Conservation (phyloP, 1,284 basidiomycete genomes). For the Ceratobasidium sp. region DNA sequence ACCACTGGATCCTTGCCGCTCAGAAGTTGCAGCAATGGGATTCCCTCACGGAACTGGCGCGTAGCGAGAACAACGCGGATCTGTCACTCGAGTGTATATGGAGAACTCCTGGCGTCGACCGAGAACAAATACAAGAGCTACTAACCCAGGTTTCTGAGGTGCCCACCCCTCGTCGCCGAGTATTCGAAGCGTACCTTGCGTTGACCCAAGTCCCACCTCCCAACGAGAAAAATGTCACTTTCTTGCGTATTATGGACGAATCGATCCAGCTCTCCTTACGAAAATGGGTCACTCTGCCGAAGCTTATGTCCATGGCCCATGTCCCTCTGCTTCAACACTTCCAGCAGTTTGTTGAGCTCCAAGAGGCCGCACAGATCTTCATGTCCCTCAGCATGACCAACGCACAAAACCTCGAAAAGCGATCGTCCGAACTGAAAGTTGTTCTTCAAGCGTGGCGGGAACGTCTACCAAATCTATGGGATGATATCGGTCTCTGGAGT, state of each 20-base stretch:
- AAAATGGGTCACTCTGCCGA: slow-evolving; percentile 93
- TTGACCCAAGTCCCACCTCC: slow-evolving; percentile 68
- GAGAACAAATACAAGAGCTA: slow-evolving; percentile 84
- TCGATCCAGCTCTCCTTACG: slow-evolving; percentile 96
- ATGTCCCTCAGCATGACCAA: slow-evolving; percentile 88
- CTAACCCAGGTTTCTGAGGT: slow-evolving; percentile 84
- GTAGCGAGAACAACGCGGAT: slow-evolving; percentile 90
- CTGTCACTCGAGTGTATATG: slow-evolving; percentile 95
- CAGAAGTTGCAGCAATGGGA: slow-evolving; percentile 99
- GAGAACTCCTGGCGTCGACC: slow-evolving; percentile 68
- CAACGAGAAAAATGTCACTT: slow-evolving; percentile 57
- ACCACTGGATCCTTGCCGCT: slow-evolving; percentile 97
- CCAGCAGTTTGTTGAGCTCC: slow-evolving; percentile 98
- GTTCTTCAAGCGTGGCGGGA: slow-evolving; percentile 98
- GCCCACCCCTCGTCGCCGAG: slow-evolving; percentile 89
- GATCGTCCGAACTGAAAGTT: slow-evolving; percentile 94
- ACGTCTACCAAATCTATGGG: slow-evolving; percentile 92
- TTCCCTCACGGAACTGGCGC: slow-evolving; percentile 89
- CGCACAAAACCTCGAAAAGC: slow-evolving; percentile 90
- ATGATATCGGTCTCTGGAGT: slow-evolving; percentile 99
- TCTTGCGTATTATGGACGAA: slow-evolving; percentile 89
- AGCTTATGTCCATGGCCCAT: slow-evolving; percentile 88
- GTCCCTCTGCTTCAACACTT: slow-evolving; percentile 96
- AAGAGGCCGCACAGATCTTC: slow-evolving; percentile 96
- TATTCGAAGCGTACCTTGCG: slow-evolving; percentile 95